Evolutionary conservation across 208 protist species (phyloP), one percentile per base, ranked within the genome.

Genomic region (Trypanosomatidae sp.): DNA sequence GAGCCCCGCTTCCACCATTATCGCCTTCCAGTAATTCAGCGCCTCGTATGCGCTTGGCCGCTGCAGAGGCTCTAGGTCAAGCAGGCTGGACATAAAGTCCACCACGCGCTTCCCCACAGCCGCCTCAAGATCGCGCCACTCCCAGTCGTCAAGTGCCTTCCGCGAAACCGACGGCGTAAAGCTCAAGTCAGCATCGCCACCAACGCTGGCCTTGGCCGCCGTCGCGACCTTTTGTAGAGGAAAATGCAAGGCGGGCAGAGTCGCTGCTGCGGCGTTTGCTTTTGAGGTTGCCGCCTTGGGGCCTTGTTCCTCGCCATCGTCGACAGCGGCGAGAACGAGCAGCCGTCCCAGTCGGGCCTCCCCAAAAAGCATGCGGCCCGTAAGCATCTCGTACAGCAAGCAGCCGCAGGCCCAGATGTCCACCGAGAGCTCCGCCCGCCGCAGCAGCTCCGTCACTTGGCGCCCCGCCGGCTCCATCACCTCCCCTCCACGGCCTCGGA

Each of bases 321-420:
- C 19, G 64, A 17, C 25, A 71, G 74, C 62, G 60, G 82, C 84
- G 25, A 93, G 79, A 41, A 81, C 67, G n/a, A 91, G 53, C 13
- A 91, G 83, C 4, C 86, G 80, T n/a, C 81, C 85, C 50, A 96
- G 66, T 2, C 83, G 81, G 46, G 66, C 85, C 46, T 91, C 86
- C 41, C 86, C 89, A 78, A 96, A 96, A 36, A 96, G 82, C 86
- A 91, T 89, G 56, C 81, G 80, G 5, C 91, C 91, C 3, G 89
- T 94, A 10, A 96, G 83, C 52, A 96, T 76, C 73, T 96, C 91
- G 77, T 94, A 94, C 33, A 96, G 80, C 36, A 94, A 64, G 60
- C 91, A 96, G 30, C 91, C 91, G 59, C 89, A 94, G 39, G 77
- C 80, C 91, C 91, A 96, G 64, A 96, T 87, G 69, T 96, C 91